Base-by-base conservation (phyloP, 2,329 filamentous ascomycete genomes). In the Dryadomyces quercus-mongolicae region DNA sequence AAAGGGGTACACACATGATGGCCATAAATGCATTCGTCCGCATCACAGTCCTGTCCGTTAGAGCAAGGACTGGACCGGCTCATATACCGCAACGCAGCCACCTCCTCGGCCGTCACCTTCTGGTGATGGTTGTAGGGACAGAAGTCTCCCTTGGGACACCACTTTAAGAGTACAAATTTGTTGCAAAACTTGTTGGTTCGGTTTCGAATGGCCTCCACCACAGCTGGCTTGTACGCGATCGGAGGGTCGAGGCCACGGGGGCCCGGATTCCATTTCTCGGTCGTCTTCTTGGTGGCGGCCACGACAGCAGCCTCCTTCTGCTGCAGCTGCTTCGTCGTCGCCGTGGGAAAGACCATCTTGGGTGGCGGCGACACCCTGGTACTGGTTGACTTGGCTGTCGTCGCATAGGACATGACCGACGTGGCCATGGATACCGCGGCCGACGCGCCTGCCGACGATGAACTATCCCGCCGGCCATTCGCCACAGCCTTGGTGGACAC, bases 161-260 rank as follows among this genome's bases (percentile, higher is more conserved):
- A 74, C 0, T 78, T 78, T 18, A 77, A 71, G 34, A 84, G 70
- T 61, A 79, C 82, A 61, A 81, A 77, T 50, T 80, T 80, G 63
- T 83, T 83, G 69, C 80, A 84, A 8, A 82, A 67, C 64, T 82
- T 82, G 57, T 75, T 72, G 59, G 74, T 75, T 55, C 78, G 71
- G 62, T 73, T 77, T 67, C 80, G 81, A 60, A 83, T 72, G 21
- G 65, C 70, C 15, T 82, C 78, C 56, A 82, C 64, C 8, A 71
- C 71, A 1, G 63, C 57, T 46, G 66, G 61, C 54, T 73, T 75
- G 21, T 77, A 68, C 2, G 65, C 65, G 34, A 82, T 74, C 1
- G 74, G 69, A 18, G 72, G 66, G 55, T 84, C 80, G 2, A 82
- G 62, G 1, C 80, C 80, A 34, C 78, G 76, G 7, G 67, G 66